phyloP scores from a whole-genome alignment of 2,329 filamentous ascomycete species.

The Aspergillus tubingensis region DNA sequence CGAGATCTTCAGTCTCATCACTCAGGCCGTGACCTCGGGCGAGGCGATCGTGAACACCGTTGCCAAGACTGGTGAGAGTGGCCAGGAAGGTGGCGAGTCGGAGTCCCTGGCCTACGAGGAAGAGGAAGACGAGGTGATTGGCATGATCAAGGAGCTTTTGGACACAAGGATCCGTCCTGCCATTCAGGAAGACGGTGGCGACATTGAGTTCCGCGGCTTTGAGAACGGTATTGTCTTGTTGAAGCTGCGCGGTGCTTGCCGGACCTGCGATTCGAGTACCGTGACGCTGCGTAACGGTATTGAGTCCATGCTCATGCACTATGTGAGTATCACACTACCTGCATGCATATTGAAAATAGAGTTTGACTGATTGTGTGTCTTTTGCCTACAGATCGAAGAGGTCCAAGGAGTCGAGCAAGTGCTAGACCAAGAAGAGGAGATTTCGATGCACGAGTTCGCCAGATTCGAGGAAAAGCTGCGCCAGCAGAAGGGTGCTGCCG shows the following conservation, averaged over 20 bases:
- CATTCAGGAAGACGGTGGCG: constrained; percentile 96
- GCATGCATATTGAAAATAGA: background rate
- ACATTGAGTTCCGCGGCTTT: constrained; percentile 94
- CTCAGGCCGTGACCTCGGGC: constrained; percentile 83
- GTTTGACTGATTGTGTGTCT: constrained; percentile 7
- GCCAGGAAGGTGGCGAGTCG: constrained; percentile 53
- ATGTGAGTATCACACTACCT: constrained; percentile 59
- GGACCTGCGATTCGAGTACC: constrained; percentile 95
- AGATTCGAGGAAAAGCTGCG: constrained; percentile 87
- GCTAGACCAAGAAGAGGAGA: constrained; percentile 86
- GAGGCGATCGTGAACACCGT: constrained; percentile 75
- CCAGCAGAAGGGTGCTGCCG: constrained; percentile 57
- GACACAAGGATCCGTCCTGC: constrained; percentile 93
- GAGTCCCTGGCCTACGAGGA: constrained; percentile 83
- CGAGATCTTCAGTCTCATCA: constrained; percentile 93
- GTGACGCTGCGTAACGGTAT: constrained; percentile 97
- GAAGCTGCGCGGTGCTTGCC: constrained; percentile 88
- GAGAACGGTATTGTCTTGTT: constrained; percentile 79
- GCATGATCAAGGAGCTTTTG: constrained; percentile 97
- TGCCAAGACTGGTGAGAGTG: constrained; percentile 59
- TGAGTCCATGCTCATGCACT: constrained; percentile 97
- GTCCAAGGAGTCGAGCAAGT: constrained; percentile 91
- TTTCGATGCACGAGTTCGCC: constrained; percentile 82
- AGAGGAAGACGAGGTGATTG: constrained; percentile 88
- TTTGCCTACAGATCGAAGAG: constrained; percentile 74